Percentiles rank a stretch among this genome's conserved stretches.
Conservation (phyloP, 306 rosid genomes). For the Malus sieversii region DNA sequence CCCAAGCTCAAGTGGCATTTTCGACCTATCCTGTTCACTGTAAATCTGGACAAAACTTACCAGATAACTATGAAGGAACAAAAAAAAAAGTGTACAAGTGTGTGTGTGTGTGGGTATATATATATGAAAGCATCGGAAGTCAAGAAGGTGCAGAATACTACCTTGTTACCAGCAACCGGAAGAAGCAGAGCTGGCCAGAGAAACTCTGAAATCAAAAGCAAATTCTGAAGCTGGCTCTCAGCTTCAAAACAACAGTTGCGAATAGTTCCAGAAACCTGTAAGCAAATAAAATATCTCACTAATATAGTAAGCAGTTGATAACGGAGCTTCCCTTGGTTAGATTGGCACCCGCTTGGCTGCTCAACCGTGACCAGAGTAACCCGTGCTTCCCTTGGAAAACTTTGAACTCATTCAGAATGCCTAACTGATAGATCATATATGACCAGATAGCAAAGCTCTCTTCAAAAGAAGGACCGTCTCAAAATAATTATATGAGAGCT, state of each 20-base stretch:
- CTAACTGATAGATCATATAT: neutral
- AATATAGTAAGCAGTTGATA: conserved; percentile 6
- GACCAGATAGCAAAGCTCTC: neutral
- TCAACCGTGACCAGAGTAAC: neutral
- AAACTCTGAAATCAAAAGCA: conserved; percentile 87
- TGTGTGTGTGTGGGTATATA: neutral
- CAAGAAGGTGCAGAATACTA: conserved; percentile 9
- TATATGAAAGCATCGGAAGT: neutral
- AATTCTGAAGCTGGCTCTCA: conserved; percentile 68
- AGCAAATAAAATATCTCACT: conserved; percentile 11
- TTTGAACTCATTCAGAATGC: neutral
- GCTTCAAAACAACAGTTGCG: conserved; percentile 96
- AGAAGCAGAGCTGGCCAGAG: conserved; percentile 98
- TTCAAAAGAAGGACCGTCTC: neutral
- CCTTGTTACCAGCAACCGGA: conserved; percentile 95
- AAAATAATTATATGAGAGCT: neutral
- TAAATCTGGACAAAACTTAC: conserved; percentile 46
- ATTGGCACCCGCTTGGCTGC: neutral
- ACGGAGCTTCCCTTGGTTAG: neutral
- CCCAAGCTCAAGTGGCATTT: conserved; percentile 92
- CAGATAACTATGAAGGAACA: conserved; percentile 15
- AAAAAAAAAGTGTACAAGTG: neutral
- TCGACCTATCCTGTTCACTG: conserved; percentile 59
- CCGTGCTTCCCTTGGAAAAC: neutral
- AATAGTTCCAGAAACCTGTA: conserved; percentile 82